Base-by-base conservation (phyloP, 495 filamentous ascomycete genomes). In the Daldinia bambusicola region DNA sequence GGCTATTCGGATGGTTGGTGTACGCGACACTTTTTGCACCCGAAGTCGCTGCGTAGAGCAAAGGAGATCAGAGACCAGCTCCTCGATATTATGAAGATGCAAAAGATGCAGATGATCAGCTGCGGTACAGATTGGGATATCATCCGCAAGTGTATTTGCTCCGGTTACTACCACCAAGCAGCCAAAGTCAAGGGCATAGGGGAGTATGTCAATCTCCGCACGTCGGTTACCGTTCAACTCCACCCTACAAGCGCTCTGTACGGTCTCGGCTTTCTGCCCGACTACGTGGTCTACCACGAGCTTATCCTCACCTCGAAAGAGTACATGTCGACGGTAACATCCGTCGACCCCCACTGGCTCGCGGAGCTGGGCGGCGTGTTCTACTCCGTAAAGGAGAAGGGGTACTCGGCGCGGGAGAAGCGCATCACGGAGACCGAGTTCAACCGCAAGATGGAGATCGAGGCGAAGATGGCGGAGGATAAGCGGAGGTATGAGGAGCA, bases 311-410 rank as follows among this genome's bases (percentile, higher is more conserved):
- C 96, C 0, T 92, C 89, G 57, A 98, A 97, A 77, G 96, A 98
- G 80, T 99, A 98, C 83, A 98, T 99, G 95, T 95, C 91, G 3
- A 97, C 92, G 2, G 96, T 99, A 32, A 99, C 96, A 6, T 88
- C 93, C 0, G 95, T 99, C 3, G 96, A 99, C 78, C 95, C 96
- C 55, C 93, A 97, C 74, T 99, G 96, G 96, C 89, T 99, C 72
- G 96, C 96, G 14, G 95, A 99, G 75, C 86, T 99, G 20, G 96
- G 96, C 20, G 96, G 94, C n/a, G 96, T 99, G 26, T 99, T 98
- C 81, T 99, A 98, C 82, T 94, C 91, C 12, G 88, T 98, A 76
- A 98, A 97, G 81, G 95, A 98, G 82, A 99, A 99, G 78, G 94
- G 94, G 12, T 99, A 95, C 78, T 95, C 92, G 14, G 91, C 92